phyloP scores from a whole-genome alignment of 176 grass and related monocot species.

The Avena eriantha region DNA sequence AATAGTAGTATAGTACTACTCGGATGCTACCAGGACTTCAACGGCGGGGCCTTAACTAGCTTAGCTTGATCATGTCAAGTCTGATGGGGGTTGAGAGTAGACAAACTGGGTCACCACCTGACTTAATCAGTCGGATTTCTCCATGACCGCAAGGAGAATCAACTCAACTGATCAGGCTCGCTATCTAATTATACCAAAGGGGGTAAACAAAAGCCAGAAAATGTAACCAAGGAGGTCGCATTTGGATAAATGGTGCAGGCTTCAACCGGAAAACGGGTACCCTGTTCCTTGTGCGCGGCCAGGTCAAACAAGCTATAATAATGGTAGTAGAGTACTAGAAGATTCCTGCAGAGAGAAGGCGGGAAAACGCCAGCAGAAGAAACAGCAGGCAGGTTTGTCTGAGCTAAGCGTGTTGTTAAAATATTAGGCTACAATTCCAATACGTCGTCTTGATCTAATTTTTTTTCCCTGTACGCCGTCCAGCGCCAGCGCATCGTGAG shows the following conservation, averaged over 20 bases:
- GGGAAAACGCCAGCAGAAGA: not conserved
- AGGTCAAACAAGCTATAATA: not conserved
- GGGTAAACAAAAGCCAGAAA: not conserved
- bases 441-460: not conserved
- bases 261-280: not conserved
- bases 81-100: not conserved
- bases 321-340: not conserved
- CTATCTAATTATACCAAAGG: not conserved
- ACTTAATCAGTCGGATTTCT: not conserved
- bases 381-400: not conserved
- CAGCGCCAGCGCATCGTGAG: not conserved
- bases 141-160: not conserved
- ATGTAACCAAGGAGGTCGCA: not conserved
- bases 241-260: not conserved
- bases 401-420: not conserved
- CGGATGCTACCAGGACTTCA: not conserved
- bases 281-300: not conserved
- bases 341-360: not conserved
- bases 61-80: not conserved
- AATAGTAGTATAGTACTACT: not conserved
- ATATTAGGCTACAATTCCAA: slow-evolving; percentile 3
- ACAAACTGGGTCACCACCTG: not conserved
- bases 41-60: not conserved
- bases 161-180: not conserved
- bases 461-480: not conserved